Evolutionary conservation across 257 asterid species (phyloP), one percentile per base, ranked within the genome.

Genomic region (Echites panduratus): DNA sequence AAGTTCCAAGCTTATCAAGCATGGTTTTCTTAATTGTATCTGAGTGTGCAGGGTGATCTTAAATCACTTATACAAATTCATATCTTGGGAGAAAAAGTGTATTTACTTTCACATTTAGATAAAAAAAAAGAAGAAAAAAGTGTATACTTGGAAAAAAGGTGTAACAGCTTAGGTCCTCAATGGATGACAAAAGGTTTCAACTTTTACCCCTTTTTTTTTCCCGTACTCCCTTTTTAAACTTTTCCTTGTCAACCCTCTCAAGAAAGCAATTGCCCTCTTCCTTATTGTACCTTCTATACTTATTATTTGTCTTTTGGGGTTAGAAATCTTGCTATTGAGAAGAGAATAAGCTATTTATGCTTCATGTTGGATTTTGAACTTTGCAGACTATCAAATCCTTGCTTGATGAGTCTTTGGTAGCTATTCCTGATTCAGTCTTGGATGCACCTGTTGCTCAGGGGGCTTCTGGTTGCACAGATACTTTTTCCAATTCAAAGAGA

Each of bases 401-500:
- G 66, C 83, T 92, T 38, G 96, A 88, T 65, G 94, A 92, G 85
- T 82, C 96, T 2, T 76, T 92, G 72, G 90, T 47, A 68, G 87
- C 86, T 1, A 82, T 90, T 63, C 95, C 97, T 0, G 96, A 91
- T 74, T 83, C 77, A 2, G 96, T 93, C 13, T 81, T 93, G 89
- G 97, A 91, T 81, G 67, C 96, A 13, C 89, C 96, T 38, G 59
- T 91, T 44, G 77, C 81, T 12, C 79, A 75, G 58, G 87, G 81
- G 1, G 75, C 91, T 0, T 48, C 82, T 26, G 84, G 83, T 48
- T 80, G 68, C 73, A 13, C 81, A 0, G 84, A 88, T 22, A 77
- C 79, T 40, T 93, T 93, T 59, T 82, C 87, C 24, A 85, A 86
- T 71, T 86, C 89, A 35, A 89, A 87, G 81, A 81, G 62, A 27